Evolutionary conservation across 768 basidiomycete species (phyloP).

Genomic region (Exidia glandulosa): DNA sequence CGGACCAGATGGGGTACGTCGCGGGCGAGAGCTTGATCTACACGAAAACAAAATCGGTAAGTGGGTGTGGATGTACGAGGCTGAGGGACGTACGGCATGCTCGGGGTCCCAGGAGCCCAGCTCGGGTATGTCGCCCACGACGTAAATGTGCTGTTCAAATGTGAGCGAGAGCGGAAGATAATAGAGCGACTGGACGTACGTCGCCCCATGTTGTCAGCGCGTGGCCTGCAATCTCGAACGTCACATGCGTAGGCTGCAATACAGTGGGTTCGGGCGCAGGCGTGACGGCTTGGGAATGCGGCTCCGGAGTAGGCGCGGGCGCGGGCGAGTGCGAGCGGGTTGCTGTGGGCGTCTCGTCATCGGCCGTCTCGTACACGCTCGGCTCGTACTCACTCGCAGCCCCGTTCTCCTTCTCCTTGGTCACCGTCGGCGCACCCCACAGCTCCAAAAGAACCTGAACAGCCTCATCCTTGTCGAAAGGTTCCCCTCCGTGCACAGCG

Average conservation of each 20-base stretch:
- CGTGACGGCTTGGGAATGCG: too few species aligned
- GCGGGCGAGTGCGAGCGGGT: too few species aligned
- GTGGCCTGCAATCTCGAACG: neutral
- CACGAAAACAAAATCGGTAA: neutral
- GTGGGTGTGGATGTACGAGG: neutral
- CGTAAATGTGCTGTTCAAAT: constrained; percentile 42
- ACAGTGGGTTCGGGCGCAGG: too few species aligned
- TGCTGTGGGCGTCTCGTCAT: neutral
- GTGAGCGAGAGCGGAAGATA: neutral
- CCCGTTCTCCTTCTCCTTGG: too few species aligned
- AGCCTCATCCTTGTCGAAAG: too few species aligned
- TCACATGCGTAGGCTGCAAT: neutral
- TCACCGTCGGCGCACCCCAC: too few species aligned
- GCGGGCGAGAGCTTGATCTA: constrained; percentile 43
- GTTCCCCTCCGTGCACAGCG: too few species aligned
- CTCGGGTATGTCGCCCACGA: constrained; percentile 46
- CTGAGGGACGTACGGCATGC: constrained; percentile 27
- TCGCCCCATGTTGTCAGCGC: neutral
- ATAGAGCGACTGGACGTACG: neutral
- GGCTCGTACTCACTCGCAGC: neutral
- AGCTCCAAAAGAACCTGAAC: too few species aligned
- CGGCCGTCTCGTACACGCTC: neutral
- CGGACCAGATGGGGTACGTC: constrained; percentile 43
- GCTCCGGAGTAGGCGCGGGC: too few species aligned
- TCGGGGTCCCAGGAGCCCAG: constrained; percentile 41